Base-by-base conservation (phyloP, 139 green algal genomes). In the Tetradesmus lagerheimii region DNA sequence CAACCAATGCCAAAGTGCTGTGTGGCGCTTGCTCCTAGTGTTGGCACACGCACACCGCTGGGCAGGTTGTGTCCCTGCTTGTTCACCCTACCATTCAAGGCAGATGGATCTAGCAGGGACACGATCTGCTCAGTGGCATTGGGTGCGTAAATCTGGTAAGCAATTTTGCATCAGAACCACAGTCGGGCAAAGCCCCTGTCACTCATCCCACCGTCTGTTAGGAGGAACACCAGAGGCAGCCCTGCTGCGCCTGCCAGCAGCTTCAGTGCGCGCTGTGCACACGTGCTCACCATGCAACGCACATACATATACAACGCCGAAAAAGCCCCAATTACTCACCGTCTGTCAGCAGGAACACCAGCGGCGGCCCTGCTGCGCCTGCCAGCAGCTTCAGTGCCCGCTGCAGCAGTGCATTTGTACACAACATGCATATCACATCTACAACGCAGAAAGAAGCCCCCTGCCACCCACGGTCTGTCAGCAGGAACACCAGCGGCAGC, bases 281-380 rank as follows among this genome's bases (percentile, higher is more conserved):
- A 74, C 11, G 23, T 95, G 5, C 43, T 50, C 8, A 14, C 8
- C 43, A 4, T 14, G 43, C 43, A 50, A 14, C 43, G n/a, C n/a
- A 14, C 43, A 50, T 50, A 8, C 43, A 14, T 4, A 14, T 50
- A 8, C 8, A 8, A 8, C 4, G 43, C 92, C 84, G 35, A 25
- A 27, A 38, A 50, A 29, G 9, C 29, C 31, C 25, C 25, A 25
- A 39, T 38, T 14, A 23, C 50, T 83, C 86, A 25, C 93, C 94
- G 85, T 97, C 94, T 23, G 94, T 97, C 83, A 97, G 84, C 23
- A 97, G 90, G 93, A 95, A 96, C 23, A 96, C 90, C 41, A 94
- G 93, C 47, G 94, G 94, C 80, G 96, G 80, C n/a, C 89, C n/a
- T n/a, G n/a, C n/a, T n/a, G 45, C 45, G 14, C 50, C 50, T 25